Evolutionary conservation across 2,329 filamentous ascomycete species (phyloP).

Genomic region (Xylariaceae sp.): DNA sequence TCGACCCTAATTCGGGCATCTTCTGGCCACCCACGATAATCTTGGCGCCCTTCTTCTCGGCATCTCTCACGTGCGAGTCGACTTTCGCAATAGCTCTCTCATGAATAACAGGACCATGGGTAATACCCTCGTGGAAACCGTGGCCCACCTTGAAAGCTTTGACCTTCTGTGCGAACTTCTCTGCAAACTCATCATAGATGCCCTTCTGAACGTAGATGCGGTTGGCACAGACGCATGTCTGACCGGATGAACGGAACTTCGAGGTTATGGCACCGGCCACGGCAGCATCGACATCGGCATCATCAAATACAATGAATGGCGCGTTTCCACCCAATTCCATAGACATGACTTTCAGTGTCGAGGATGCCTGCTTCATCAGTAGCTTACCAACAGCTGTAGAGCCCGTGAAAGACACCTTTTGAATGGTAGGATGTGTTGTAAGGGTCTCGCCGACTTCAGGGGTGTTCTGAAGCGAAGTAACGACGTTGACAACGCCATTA

Average conservation of each 20-base stretch:
- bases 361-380: conserved; percentile 83
- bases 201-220: conserved; percentile 73
- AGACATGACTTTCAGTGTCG: conserved; percentile 75
- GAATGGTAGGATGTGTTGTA: conserved; percentile 69
- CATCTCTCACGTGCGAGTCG: conserved; percentile 73
- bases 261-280: conserved; percentile 76
- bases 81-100: conserved; percentile 76
- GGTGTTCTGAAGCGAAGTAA: conserved; percentile 77
- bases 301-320: conserved; percentile 95
- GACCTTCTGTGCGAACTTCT: conserved; percentile 66
- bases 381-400: conserved; percentile 64
- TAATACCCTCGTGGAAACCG: conserved; percentile 64
- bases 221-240: conserved; percentile 92
- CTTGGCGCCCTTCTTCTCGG: conserved; percentile 69
- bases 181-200: conserved; percentile 70
- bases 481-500: conserved; percentile 82
- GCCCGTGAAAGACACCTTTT: conserved; percentile 93
- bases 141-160: conserved; percentile 69
- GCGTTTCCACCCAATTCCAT: conserved; percentile 94
- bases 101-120: conserved; percentile 82
- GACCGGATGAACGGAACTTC: conserved; percentile 92
- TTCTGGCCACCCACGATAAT: conserved; percentile 70
- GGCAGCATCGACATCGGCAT: conserved; percentile 80
- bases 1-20: conserved; percentile 67
- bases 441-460: conserved; percentile 70